Evolutionary conservation across 2,329 filamentous ascomycete genomes (phyloP), one percentile per base, ranked within the genome.

Genomic region (Lecanicillium sp.): DNA sequence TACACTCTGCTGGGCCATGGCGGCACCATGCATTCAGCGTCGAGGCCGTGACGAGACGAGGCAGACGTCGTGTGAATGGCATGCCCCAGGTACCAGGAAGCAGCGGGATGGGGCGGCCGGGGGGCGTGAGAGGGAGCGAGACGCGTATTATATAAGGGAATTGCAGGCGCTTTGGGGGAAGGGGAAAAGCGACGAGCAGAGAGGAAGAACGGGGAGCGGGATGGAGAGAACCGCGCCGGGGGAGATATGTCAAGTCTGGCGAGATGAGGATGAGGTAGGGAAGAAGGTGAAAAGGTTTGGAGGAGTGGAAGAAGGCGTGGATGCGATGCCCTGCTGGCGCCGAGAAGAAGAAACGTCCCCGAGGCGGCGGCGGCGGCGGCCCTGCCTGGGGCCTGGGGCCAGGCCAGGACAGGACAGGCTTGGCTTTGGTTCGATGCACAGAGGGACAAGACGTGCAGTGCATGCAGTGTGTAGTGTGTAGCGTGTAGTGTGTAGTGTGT

Each of bases 1-100:
- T 51, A 68, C 66, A 64, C 59, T 66, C 59, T 63, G 62, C 57
- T 67, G 66, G 55, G 65, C 66, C 66, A 68, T 68, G 60, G 56
- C 61, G 61, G 56, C 60, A 60, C 51, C 54, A 58, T 56, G 60
- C 58, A 39, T 50, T 46, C 59, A 67, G 60, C 63, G 60, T 59
- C 58, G 60, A 51, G 58, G 56, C 57, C 55, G 60, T 55, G 30
- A 41, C 29, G 58, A 62, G 60, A 60, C 60, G 60, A 62, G 54
- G 59, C 58, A 53, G 53, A 49, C 33, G 37, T 46, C 51, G 52
- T 55, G 50, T 54, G 55, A 55, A 61, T 50, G 56, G 58, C 58
- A 61, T 61, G 57, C 58, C 59, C 57, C 45, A 52, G 46, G 47
- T 53, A 54, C 44, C 48, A 51, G 53, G 51, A 49, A 54, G 45